Evolutionary conservation across 805 yeast genomes (phyloP), one percentile per base, ranked within the genome.

Genomic region (Candida nanaspora): DNA sequence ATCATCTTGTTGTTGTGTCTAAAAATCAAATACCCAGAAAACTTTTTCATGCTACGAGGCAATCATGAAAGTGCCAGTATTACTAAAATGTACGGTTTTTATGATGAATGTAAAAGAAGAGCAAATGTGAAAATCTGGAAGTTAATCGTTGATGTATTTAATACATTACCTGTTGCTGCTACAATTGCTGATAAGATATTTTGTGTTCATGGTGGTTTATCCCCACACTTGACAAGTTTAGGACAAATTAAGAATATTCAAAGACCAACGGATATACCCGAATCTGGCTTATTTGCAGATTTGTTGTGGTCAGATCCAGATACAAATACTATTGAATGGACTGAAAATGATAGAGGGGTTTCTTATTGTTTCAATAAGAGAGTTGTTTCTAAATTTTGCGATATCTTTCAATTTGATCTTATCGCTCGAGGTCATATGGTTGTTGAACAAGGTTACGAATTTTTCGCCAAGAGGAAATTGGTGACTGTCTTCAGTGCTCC

Each of bases 391-490:
- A 69, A 72, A 48, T 85, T 85, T 55, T 75, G 82, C 51, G 63
- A 72, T 38, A 68, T 68, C 30, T 83, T 84, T 57, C 77, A 80
- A 41, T 79, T 85, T 62, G 94, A 85, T 61, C 63, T 85, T 55
- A 77, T 85, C 46, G 86, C 83, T 35, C 66, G 94, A 52, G 94
- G 91, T 7, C 94, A 85, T 57, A 85, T 85, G 94, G 93, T 85
- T 35, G 94, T 85, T 30, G 91, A 85, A 57, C 91, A 85, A 56
- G 94, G 94, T 3, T 85, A 85, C 56, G 93, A 85, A 56, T 85
- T 85, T 56, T 85, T 82, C 58, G 80, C 80, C 45, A 80, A 77
- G 53, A 66, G 86, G 51, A 79, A 78, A 56, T 65, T 85, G 42
- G 93, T 85, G 1, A 85, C 94, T 0, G 79, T 85, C 1, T 85